phyloP scores from a whole-genome alignment of 1,284 basidiomycete genomes.

The Grifola frondosa region DNA sequence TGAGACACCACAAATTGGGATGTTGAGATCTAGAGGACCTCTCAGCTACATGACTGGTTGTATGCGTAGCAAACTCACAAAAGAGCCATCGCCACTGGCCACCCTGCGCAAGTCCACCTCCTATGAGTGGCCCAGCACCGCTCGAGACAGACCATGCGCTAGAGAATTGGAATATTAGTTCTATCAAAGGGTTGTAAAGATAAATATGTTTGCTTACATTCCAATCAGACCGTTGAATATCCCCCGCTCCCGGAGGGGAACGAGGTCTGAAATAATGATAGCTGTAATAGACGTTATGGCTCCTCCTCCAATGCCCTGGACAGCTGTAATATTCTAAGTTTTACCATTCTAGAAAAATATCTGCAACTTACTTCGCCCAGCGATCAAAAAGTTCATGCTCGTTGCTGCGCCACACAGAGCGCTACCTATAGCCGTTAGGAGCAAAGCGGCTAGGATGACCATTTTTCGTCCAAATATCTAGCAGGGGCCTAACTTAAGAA shows the following conservation, averaged over 20 bases:
- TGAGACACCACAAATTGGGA: constrained; percentile 21
- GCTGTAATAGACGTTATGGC: constrained; percentile 38
- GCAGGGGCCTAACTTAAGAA: background rate
- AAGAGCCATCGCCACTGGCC: constrained; percentile 26
- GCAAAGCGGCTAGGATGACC: constrained; percentile 11
- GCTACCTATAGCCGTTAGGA: constrained; percentile 14
- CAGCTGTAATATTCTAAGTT: constrained; percentile 11
- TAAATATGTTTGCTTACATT: constrained; percentile 6
- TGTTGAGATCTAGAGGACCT: constrained; percentile 17
- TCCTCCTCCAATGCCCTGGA: constrained; percentile 54
- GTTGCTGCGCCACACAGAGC: constrained; percentile 41
- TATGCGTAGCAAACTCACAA: constrained; percentile 13
- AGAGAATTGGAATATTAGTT: background rate
- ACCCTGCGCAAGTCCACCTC: constrained; percentile 16
- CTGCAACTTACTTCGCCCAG: constrained; percentile 30
- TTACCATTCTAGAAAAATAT: background rate
- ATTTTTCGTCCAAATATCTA: constrained; percentile 17
- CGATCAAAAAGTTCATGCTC: constrained; percentile 40
- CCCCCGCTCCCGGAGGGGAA: constrained; percentile 19
- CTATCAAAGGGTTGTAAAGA: too few species aligned
- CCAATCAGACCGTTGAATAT: constrained; percentile 20
- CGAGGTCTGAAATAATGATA: constrained; percentile 24
- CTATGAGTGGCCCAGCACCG: constrained; percentile 5
- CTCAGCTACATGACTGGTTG: too few species aligned
- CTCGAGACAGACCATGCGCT: constrained; percentile 9